Base-by-base conservation (phyloP, 139 green algal species). In the Dunaliella sp. region DNA sequence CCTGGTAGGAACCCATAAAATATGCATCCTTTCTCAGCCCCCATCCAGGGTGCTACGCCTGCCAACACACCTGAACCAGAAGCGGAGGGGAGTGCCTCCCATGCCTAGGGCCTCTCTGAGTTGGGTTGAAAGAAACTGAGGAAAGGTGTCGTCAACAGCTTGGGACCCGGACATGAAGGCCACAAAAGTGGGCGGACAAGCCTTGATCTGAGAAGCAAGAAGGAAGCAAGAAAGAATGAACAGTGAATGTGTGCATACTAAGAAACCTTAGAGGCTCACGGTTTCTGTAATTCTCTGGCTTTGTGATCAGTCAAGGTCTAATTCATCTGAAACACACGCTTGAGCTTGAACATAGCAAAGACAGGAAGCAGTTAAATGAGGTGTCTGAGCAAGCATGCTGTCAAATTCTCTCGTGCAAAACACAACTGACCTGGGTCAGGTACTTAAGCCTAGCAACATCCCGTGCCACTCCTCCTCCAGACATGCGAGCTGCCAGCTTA, bases 161-260 rank as follows among this genome's bases (percentile, higher is more conserved):
- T 78, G 28, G 16, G 37, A 89, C 32, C 94, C 93, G 12, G 81
- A 80, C 58, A 96, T 38, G 76, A 93, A 96, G 12, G 90, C 89
- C 3, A 88, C 89, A 91, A 98, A 98, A 7, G 91, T 94, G n/a
- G 95, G 95, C 22, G 95, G 95, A 1, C 95, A 89, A 0, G 90
- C 77, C 81, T 94, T 94, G 26, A 96, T 84, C 90, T 96, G 93
- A n/a, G n/a, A n/a, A n/a, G n/a, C n/a, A n/a, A n/a, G n/a, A n/a
- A n/a, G n/a, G n/a, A n/a, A n/a, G n/a, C n/a, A n/a, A n/a, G n/a
- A n/a, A n/a, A n/a, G n/a, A n/a, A n/a, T n/a, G n/a, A n/a, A n/a
- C n/a, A n/a, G n/a, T n/a, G n/a, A n/a, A n/a, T n/a, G n/a, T n/a
- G n/a, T n/a, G n/a, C n/a, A n/a, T n/a, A n/a, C n/a, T n/a, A n/a